These are phyloP conservation scores for Cadophora gregata DNA, from an alignment of 2,329 filamentous ascomycete species.

Conservation along the genomic window DNA sequence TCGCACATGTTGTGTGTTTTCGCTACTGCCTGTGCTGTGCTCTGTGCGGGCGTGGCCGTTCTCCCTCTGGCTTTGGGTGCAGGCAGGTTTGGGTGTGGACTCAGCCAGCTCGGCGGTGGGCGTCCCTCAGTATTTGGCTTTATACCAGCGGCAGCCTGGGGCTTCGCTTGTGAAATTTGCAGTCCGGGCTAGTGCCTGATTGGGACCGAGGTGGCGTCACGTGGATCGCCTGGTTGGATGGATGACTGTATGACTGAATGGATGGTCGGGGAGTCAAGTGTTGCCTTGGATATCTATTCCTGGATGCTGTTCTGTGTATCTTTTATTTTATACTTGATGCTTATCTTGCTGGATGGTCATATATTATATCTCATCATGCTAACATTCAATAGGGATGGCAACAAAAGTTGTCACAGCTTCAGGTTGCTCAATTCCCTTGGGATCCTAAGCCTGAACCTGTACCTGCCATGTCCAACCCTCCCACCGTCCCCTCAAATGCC, in stretches of 20 bases:
- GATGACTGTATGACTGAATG: constrained; percentile 14
- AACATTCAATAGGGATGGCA: constrained; percentile 79
- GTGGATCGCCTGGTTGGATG: neutral
- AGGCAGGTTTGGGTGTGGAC: constrained; percentile 6
- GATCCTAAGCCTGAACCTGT: constrained; percentile 79
- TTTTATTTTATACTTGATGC: constrained; percentile 24
- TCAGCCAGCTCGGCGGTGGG: constrained; percentile 39
- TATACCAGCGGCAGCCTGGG: constrained; percentile 38
- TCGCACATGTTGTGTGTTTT: constrained; percentile 8
- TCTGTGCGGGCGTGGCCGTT: constrained; percentile 26
- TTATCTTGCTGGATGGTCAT: neutral
- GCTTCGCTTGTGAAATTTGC: constrained; percentile 37
- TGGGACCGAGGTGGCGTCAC: constrained; percentile 22
- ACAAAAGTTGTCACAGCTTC: constrained; percentile 82
- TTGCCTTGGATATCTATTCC: constrained; percentile 6
- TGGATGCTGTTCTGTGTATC: constrained; percentile 5
- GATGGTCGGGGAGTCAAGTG: neutral
- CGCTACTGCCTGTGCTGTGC: constrained; percentile 25
- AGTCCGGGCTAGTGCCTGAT: constrained; percentile 35
- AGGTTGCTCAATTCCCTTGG: constrained; percentile 92
- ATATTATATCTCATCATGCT: constrained; percentile 33
- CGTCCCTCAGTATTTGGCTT: constrained; percentile 45
- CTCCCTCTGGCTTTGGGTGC: neutral
- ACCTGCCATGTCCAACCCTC: constrained; percentile 47
- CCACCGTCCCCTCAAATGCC: constrained; percentile 44